phyloP scores from a whole-genome alignment of 305 asterid genomes.

The Plantago lanceolata region DNA sequence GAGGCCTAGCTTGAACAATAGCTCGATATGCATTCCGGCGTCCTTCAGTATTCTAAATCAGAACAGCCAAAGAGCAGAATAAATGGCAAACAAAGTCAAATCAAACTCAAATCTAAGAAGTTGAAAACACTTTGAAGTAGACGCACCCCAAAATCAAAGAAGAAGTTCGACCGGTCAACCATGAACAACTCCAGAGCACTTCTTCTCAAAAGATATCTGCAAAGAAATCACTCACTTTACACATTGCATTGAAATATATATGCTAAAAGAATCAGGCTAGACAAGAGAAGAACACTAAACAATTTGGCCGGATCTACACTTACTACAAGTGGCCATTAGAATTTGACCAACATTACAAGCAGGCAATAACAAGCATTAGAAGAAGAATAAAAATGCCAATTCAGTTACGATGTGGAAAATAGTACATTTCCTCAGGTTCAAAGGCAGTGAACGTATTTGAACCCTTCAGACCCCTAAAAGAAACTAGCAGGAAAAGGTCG shows the following conservation, averaged over 20 bases:
- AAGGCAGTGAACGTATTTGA: constrained; percentile 1
- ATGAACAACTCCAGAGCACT: constrained; percentile 95
- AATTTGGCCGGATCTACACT: not conserved
- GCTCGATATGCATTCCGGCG: constrained; percentile 91
- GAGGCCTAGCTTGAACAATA: constrained; percentile 95
- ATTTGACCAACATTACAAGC: constrained; percentile 19
- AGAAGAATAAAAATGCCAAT: constrained; percentile 7
- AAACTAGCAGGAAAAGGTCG: not conserved
- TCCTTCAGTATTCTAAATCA: constrained; percentile 69
- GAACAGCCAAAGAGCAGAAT: constrained; percentile 20
- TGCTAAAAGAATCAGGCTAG: constrained; percentile 8
- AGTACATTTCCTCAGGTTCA: constrained; percentile 15
- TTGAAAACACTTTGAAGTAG: constrained; percentile 18
- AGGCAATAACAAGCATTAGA: constrained; percentile 18
- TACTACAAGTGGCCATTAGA: constrained; percentile 18
- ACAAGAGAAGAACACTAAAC: constrained; percentile 14
- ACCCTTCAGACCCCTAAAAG: constrained; percentile 15
- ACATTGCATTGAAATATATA: constrained; percentile 19
- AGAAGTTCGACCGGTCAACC: constrained; percentile 96
- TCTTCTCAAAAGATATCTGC: constrained; percentile 95
- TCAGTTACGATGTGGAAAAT: constrained; percentile 9
- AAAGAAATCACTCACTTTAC: constrained; percentile 27
- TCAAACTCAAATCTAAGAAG: constrained; percentile 19
- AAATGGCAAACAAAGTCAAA: constrained; percentile 24
- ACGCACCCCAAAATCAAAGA: constrained; percentile 96